These are phyloP conservation scores for Corylus avellana DNA, from an alignment of 306 rosid genomes.

Conservation along the genomic window DNA sequence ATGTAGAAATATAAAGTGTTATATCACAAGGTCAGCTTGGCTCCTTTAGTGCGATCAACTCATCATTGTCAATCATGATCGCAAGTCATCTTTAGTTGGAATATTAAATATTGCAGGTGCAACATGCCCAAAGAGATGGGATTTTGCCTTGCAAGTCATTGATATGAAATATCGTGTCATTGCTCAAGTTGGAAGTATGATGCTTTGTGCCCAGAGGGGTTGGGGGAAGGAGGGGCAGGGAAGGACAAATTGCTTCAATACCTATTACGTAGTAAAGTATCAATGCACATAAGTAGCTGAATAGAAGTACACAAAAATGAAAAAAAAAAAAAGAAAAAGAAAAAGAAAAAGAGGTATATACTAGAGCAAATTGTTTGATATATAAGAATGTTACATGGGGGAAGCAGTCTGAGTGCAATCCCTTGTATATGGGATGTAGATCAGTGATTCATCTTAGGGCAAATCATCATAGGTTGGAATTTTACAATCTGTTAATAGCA, in stretches of 20 bases:
- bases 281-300: not conserved
- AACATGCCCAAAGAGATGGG: constrained; percentile 1
- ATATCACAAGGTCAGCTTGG: not conserved
- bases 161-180: not conserved
- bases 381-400: not conserved
- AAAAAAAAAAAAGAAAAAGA: too few species aligned
- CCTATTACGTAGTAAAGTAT: not conserved
- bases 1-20: not conserved
- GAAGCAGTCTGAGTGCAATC: not conserved
- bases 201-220: not conserved
- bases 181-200: not conserved
- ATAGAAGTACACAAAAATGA: not conserved
- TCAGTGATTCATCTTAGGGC: not conserved
- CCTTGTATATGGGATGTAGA: not conserved
- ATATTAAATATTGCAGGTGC: not conserved
- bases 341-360: not conserved
- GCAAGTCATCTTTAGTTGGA: not conserved
- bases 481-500: not conserved
- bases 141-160: not conserved
- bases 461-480: not conserved
- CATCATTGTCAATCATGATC: not conserved
- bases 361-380: not conserved
- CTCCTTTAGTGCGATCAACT: not conserved
- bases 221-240: not conserved
- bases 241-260: not conserved